Evolutionary conservation across 495 filamentous ascomycete species (phyloP), one percentile per base, ranked within the genome.

Genomic region (Aspergillus bridgeri): DNA sequence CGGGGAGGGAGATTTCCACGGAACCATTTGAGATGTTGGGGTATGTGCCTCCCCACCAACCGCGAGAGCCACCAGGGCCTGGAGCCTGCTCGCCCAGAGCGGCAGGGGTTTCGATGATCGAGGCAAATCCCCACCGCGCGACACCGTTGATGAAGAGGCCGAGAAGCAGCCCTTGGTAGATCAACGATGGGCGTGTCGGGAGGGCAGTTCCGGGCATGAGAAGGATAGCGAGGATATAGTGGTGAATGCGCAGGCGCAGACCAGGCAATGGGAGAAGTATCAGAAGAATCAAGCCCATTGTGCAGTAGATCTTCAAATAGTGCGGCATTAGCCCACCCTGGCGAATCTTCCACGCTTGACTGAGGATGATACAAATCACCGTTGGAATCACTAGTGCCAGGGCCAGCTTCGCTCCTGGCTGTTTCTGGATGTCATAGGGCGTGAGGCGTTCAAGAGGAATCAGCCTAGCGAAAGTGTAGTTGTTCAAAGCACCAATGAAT

Each of bases 121-220:
- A 83, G 49, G 92, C 92, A 62, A 96, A 98, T 13, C 91, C 93
- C 93, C 93, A 98, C 17, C 93, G 80, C 13, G 92, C 92, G 58
- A 91, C 83, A 18, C 93, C 93, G 65, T 98, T 96, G 73, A 95
- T 83, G 71, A 96, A 96, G 0, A 98, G 77, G 15, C 93, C 93
- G 6, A 98, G 68, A 1, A 98, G 74, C n/a, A 98, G 70, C 3
- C 93, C 93, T 64, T 96, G 91, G 59, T 90, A 96, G 8, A 94
- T 69, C 15, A 96, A 70, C 0, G 84, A 86, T 0, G 88, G 86
- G 0, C 93, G 81, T 3, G 88, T 96, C 54, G 93, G 90, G 50
- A 96, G 81, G 44, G 85, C 83, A 0, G 92, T 96, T 0, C 91
- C 91, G 0, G 90, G 91, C 15, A 96, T 83, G 0, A 98, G 81